These are phyloP conservation scores for Aspergillus sp. DNA, from an alignment of 2,329 filamentous ascomycete species.

Conservation along the genomic window DNA sequence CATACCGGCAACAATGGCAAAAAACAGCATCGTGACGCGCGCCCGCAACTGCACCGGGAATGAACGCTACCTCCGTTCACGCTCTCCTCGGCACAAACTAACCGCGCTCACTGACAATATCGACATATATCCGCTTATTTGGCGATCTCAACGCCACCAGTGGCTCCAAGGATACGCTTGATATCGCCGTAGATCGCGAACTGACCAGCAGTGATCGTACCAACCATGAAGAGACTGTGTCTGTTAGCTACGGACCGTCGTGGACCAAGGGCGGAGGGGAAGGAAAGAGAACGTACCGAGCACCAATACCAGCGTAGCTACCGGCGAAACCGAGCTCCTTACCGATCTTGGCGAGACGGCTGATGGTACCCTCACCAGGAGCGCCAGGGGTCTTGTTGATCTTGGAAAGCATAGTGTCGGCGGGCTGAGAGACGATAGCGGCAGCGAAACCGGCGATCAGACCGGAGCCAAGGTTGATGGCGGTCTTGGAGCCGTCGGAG, in stretches of 20 bases:
- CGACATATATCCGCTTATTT: constrained; percentile 27
- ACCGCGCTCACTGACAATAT: no score
- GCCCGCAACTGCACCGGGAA: not conserved
- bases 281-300: constrained; percentile 43
- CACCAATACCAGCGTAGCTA: constrained; percentile 73
- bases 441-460: constrained; percentile 81
- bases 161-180: constrained; percentile 64
- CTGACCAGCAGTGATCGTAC: constrained; percentile 70
- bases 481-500: constrained; percentile 64
- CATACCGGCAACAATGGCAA: not conserved
- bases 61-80: not conserved
- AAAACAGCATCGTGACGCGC: not conserved
- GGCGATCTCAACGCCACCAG: constrained; percentile 67
- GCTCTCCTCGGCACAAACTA: not conserved
- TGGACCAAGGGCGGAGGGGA: not conserved
- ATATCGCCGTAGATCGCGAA: constrained; percentile 78
- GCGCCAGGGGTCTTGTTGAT: constrained; percentile 92
- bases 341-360: constrained; percentile 78
- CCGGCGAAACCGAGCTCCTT: constrained; percentile 76
- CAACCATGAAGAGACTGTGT: constrained; percentile 39
- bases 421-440: constrained; percentile 79
- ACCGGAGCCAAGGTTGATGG: constrained; percentile 78
- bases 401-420: constrained; percentile 90
- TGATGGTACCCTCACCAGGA: constrained; percentile 75
- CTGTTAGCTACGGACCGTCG: not conserved